Evolutionary conservation across 2,329 filamentous ascomycete genomes (phyloP), one percentile per base, ranked within the genome.

Genomic region (Fusarium keratoplasticum): DNA sequence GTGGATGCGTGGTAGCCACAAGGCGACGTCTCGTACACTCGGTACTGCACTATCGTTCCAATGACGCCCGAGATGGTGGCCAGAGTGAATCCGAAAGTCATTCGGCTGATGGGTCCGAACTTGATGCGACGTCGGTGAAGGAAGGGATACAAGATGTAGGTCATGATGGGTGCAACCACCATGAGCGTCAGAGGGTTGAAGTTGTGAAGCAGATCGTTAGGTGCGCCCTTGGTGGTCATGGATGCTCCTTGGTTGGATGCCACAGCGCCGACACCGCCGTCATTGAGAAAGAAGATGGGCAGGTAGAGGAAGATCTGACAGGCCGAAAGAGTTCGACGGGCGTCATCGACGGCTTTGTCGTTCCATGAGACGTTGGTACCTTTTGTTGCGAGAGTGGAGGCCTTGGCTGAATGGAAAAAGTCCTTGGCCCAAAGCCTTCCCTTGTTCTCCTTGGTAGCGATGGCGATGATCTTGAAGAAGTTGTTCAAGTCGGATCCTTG

Each of bases 401-500:
- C 9, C 4, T 58, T 58, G 16, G 54, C 54, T 6, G 54, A 36
- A 1, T 38, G 13, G 5, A 58, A 27, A 36, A 36, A 92, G 88
- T 18, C 84, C 83, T 31, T 85, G 83, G 57, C 83, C 83, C 70
- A 89, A 87, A 73, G 89, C 75, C 86, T 69, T 40, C 63, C 63
- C 18, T 55, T 58, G 33, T 58, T 57, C 9, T 66, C 22, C 38
- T 70, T 87, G 74, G 83, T 77, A n/a, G 80, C 77, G 10, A 52
- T 31, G 7, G 36, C 55, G 10, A 70, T 33, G 5, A 68, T 68
- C 40, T 64, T 67, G 61, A 90, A 79, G 11, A 91, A 88, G 59
- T 90, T 89, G 42, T 85, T 83, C 38, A 93, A 83, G 22, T 93
- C 90, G 0, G 91, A 93, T n/a, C 92, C 93, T 40, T 87, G 87